Conservation (phyloP, 768 basidiomycete species). For the Boletus rubescentipes region DNA sequence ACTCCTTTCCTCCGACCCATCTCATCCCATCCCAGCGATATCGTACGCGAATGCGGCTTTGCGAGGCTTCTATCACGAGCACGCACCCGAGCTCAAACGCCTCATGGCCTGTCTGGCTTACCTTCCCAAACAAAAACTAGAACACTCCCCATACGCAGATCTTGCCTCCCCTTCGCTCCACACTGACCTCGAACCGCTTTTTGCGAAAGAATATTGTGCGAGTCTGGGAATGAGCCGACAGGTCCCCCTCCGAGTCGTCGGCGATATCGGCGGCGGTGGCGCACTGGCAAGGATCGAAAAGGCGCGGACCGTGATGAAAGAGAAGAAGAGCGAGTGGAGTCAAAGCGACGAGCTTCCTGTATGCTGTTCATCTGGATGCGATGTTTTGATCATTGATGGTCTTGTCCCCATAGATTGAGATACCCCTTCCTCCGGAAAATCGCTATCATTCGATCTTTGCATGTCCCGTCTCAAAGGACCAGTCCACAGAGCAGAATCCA, state of each 20-base stretch:
- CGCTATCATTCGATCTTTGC: constrained; percentile 97
- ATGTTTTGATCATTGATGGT: neutral
- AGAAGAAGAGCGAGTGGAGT: constrained; percentile 91
- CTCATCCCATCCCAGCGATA: constrained; percentile 59
- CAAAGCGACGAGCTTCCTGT: constrained; percentile 89
- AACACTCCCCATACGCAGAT: constrained; percentile 72
- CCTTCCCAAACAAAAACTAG: constrained; percentile 65
- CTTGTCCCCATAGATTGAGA: constrained; percentile 71
- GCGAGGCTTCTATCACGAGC: constrained; percentile 58
- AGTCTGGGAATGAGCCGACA: constrained; percentile 87
- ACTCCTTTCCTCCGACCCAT: constrained; percentile 60
- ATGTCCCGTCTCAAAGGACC: constrained; percentile 97
- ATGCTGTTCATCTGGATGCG: constrained; percentile 1
- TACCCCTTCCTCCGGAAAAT: constrained; percentile 81
- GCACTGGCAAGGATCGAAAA: constrained; percentile 93
- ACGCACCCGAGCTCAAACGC: constrained; percentile 63
- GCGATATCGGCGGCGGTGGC: constrained; percentile 90
- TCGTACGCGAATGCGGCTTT: constrained; percentile 72
- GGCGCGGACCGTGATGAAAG: constrained; percentile 89
- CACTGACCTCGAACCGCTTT: constrained; percentile 75
- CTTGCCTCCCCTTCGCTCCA: constrained; percentile 71
- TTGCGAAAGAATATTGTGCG: constrained; percentile 88
- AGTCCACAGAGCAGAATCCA: constrained; percentile 88
- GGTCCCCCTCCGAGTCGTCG: constrained; percentile 83
- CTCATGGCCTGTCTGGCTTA: constrained; percentile 70